Evolutionary conservation across 108 stramenopile species (phyloP).

Genomic region (Cafeteria roenbergensis): DNA sequence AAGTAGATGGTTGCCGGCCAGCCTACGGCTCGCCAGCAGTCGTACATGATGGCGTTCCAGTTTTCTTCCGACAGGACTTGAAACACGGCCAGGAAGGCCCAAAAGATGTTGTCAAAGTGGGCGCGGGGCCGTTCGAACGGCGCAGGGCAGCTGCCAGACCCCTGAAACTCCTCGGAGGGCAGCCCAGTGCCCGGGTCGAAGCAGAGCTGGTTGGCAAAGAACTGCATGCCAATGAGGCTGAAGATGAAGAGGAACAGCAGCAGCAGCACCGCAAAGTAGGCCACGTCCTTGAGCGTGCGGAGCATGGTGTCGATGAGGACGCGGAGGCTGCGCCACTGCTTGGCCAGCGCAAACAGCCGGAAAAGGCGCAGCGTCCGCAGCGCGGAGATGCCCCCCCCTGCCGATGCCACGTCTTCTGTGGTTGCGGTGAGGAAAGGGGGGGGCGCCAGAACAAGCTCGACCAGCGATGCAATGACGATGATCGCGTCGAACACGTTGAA

Average conservation of each 20-base stretch:
- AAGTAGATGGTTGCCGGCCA: conserved; percentile 27
- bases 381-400: conserved; percentile 41
- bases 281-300: conserved; percentile 43
- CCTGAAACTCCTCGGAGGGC: background rate
- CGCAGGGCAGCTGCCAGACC: background rate
- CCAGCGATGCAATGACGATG: conserved; percentile 45
- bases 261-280: conserved; percentile 50
- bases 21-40: conserved; percentile 19
- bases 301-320: conserved; percentile 39
- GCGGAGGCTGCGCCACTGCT: conserved; percentile 47
- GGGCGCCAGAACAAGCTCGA: conserved; percentile 34
- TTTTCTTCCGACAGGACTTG: conserved; percentile 37
- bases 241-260: conserved; percentile 57
- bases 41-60: conserved; percentile 45
- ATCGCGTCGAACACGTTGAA: conserved; percentile 52
- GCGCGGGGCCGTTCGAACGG: conserved; percentile 19
- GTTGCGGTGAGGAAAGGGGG: background rate
- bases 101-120: conserved; percentile 27
- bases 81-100: conserved; percentile 34
- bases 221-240: conserved; percentile 52
- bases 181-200: background rate
- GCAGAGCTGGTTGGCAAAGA: conserved; percentile 28
- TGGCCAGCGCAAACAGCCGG: conserved; percentile 55
- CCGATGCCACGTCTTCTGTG: conserved; percentile 11
- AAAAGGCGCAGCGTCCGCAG: conserved; percentile 53